Evolutionary conservation across 768 basidiomycete genomes (phyloP).

Genomic region (Leccinum aurantiacum): DNA sequence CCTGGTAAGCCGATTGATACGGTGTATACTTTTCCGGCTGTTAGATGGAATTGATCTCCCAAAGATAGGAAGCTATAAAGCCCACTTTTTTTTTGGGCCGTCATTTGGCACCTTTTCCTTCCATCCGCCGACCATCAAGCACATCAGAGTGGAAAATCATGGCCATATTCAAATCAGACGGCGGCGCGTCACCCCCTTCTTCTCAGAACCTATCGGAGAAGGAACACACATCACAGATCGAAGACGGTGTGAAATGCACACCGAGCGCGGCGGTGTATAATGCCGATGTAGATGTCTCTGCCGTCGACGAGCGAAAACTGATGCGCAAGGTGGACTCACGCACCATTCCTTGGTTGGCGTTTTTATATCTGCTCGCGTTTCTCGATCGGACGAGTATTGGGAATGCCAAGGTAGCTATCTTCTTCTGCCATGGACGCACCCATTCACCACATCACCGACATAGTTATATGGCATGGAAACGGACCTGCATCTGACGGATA

Average conservation of each 20-base stretch:
- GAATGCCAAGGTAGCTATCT: slow-evolving; percentile 32
- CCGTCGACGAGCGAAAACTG: slow-evolving; percentile 66
- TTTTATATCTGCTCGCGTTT: slow-evolving; percentile 77
- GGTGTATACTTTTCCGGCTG: not conserved
- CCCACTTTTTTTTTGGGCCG: not conserved
- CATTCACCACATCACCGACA: not conserved
- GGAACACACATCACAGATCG: not conserved
- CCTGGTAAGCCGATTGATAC: not conserved
- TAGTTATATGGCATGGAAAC: slow-evolving; percentile 64
- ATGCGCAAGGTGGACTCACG: slow-evolving; percentile 67
- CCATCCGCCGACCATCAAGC: not conserved
- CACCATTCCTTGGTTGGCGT: slow-evolving; percentile 70
- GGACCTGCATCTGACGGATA: slow-evolving; percentile 60
- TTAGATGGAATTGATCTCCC: not conserved
- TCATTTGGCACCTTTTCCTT: not conserved
- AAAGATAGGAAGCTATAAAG: not conserved
- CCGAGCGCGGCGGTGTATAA: slow-evolving; percentile 27
- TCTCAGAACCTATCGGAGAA: slow-evolving; percentile 9
- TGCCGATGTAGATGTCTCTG: slow-evolving; percentile 55
- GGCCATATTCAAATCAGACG: not conserved
- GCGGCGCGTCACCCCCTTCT: not conserved
- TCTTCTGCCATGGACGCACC: not conserved
- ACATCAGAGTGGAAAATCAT: not conserved
- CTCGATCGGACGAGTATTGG: slow-evolving; percentile 58
- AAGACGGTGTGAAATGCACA: not conserved